Evolutionary conservation across 306 rosid genomes (phyloP).

Genomic region (Styphnolobium japonicum): DNA sequence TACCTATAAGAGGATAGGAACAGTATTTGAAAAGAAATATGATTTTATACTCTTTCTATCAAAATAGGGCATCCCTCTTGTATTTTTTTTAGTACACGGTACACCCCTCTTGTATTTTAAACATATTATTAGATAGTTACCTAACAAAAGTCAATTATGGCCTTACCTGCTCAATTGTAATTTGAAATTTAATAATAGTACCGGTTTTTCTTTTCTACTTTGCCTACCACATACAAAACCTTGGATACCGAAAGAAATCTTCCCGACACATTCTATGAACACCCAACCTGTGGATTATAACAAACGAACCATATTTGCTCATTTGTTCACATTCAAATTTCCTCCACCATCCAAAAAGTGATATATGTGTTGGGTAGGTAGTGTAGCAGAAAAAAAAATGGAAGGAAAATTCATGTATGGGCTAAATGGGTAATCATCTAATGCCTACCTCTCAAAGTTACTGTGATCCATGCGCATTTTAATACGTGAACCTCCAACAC

Average conservation of each 20-base stretch:
- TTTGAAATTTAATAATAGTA: neutral
- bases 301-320: no score
- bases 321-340: no score
- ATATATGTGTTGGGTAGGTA: no score
- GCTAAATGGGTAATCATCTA: no score
- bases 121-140: neutral
- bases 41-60: no score
- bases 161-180: conserved; percentile 4
- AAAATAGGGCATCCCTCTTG: no score
- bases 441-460: no score
- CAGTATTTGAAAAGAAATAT: neutral
- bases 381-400: no score
- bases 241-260: neutral
- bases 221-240: neutral
- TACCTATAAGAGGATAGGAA: neutral
- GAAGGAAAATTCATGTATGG: no score
- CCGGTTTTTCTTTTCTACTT: neutral
- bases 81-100: neutral
- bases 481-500: no score
- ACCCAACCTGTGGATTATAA: neutral
- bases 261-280: neutral
- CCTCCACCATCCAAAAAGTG: no score
- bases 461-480: no score
- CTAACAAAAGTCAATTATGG: conserved; percentile 9
- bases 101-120: neutral